A percentile compares a stretch with the other conserved stretches of the same genome.
These are phyloP conservation scores for Aureobasidium vineae DNA, from an alignment of 2,329 filamentous ascomycete species.

Conservation along the genomic window DNA sequence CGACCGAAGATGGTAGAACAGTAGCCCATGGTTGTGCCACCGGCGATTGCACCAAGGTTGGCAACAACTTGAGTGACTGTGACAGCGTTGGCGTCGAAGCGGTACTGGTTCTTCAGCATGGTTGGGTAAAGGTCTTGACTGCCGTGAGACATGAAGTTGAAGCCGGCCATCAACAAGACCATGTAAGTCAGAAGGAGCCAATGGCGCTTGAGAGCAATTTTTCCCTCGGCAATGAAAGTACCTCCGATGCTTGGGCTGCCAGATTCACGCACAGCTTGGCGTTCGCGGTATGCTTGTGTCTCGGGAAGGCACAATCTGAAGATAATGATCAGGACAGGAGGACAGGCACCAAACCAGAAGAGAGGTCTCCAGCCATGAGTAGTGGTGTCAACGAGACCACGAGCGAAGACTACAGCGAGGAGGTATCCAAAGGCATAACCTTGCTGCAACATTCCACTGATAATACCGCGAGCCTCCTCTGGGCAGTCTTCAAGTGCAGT, in stretches of 20 bases:
- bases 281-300: conserved; percentile 67
- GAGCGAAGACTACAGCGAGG: conserved; percentile 55
- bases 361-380: conserved; percentile 74
- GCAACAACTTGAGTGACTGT: conserved; percentile 48
- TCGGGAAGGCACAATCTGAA: conserved; percentile 74
- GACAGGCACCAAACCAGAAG: conserved; percentile 83
- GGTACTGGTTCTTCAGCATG: conserved; percentile 49
- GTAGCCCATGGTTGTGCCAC: conserved; percentile 41
- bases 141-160: conserved; percentile 42
- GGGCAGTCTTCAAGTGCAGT: conserved; percentile 44
- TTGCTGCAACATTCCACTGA: conserved; percentile 41
- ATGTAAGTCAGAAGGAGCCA: conserved; percentile 76
- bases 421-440: conserved; percentile 56
- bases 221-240: conserved; percentile 71
- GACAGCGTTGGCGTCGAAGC: conserved; percentile 47
- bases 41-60: conserved; percentile 42
- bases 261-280: conserved; percentile 57
- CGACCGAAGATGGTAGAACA: conserved; percentile 40
- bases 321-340: conserved; percentile 72
- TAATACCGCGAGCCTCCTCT: conserved; percentile 41
- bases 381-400: conserved; percentile 68
- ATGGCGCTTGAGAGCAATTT: conserved; percentile 69
- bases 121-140: conserved; percentile 35
- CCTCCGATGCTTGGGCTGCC: conserved; percentile 58
- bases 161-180: conserved; percentile 47